Evolutionary conservation across 2,329 filamentous ascomycete genomes (phyloP), one percentile per base, ranked within the genome.

Genomic region (Pseudogymnoascus sp.): DNA sequence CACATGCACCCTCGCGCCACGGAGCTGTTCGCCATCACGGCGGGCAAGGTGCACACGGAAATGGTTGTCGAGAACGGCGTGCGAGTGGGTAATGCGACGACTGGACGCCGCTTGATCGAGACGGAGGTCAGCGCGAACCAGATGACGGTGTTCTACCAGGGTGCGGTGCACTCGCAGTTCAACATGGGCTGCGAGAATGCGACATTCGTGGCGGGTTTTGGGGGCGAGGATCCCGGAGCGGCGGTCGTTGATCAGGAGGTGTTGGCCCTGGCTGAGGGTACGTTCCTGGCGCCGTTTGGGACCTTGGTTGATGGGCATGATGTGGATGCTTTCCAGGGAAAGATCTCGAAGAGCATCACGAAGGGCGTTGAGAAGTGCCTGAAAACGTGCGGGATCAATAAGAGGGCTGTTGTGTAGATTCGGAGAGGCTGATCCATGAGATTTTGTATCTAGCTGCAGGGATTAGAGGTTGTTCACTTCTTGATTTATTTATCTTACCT

Each of bases 61-160:
- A 82, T 82, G 78, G 75, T 77, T 47, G 73, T 77, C 62, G 80
- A 82, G 70, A 82, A 82, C 63, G 80, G 79, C 2, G 79, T 78
- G 0, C 71, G 72, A 7, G 72, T 76, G 1, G 73, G 82, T 3
- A 73, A 67, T 33, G 73, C 75, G 14, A 74, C 72, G 44, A 73
- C 72, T 64, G 74, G 70, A 28, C 77, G 74, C 23, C 74, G 79
- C 4, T 70, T 75, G 25, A 74, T 78, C 60, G 67, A 67, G 61
- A 77, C 75, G 66, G 74, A 72, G 47, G 71, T 84, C 44, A 68
- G 68, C 8, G 70, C 74, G 64, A 76, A 77, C 71, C 77, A 80
- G 72, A 79, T 82, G 73, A 81, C 79, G 1, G 77, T 80, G 59
- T 84, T 84, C 73, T 81, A 79, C 67, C 77, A 79, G 70, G 83